phyloP scores from a whole-genome alignment of 2,329 filamentous ascomycete species.

The Pseudogymnoascus sp. region DNA sequence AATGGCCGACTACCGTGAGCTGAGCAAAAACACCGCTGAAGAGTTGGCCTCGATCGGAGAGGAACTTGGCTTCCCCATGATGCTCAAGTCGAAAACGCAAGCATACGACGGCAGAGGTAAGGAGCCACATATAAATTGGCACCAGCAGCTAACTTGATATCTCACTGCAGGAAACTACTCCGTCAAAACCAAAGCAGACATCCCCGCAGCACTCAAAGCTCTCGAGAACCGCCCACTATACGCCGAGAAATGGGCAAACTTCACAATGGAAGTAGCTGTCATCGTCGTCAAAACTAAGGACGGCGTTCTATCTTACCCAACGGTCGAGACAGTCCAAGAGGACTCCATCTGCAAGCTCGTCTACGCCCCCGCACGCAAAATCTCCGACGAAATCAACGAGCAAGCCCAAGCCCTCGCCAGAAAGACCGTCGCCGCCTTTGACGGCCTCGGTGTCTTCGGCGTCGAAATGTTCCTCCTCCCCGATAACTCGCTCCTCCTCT shows the following conservation, averaged over 20 bases:
- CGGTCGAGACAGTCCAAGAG: constrained; percentile 90
- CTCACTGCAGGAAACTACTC: constrained; percentile 50
- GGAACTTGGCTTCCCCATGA: constrained; percentile 71
- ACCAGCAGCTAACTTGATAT: neutral
- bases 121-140: constrained; percentile 13
- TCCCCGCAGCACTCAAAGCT: constrained; percentile 58
- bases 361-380: constrained; percentile 71
- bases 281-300: constrained; percentile 91
- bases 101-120: constrained; percentile 85
- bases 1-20: constrained; percentile 60
- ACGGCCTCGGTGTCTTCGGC: constrained; percentile 87
- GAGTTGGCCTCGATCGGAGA: constrained; percentile 54
- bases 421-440: constrained; percentile 69
- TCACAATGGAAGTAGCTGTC: constrained; percentile 79
- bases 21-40: constrained; percentile 40
- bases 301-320: constrained; percentile 66
- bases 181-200: constrained; percentile 49
- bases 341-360: constrained; percentile 92
- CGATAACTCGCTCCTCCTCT: constrained; percentile 59
- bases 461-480: constrained; percentile 89
- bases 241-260: constrained; percentile 82
- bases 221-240: constrained; percentile 69
- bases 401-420: constrained; percentile 69
- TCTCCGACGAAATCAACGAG: constrained; percentile 50
- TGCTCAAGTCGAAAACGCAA: constrained; percentile 85